Evolutionary conservation across 805 yeast species (phyloP).

Genomic region (Cyberlindnera bimundalis): DNA sequence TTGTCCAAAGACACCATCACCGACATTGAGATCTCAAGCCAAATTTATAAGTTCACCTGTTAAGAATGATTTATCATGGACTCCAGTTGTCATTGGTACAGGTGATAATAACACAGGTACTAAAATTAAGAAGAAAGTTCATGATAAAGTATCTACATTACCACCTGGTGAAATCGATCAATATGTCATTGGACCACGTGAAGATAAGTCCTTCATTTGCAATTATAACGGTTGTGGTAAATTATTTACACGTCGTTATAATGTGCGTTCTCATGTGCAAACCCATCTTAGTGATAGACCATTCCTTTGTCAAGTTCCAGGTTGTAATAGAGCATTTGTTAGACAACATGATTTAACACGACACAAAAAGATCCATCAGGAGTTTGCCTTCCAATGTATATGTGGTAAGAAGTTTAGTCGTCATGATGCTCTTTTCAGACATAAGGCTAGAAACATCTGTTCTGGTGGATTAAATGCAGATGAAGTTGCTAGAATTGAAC

Average conservation of each 20-base stretch:
- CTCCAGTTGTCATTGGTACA: constrained; percentile 23
- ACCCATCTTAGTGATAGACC: constrained; percentile 96
- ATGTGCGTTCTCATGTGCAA: constrained; percentile 92
- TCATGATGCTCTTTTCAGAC: constrained; percentile 83
- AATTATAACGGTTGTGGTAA: constrained; percentile 76
- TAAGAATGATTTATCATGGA: constrained; percentile 22
- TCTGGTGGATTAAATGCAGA: constrained; percentile 53
- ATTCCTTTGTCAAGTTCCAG: constrained; percentile 59
- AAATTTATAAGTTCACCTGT: constrained; percentile 22
- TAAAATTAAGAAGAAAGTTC: constrained; percentile 21
- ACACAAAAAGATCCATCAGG: constrained; percentile 83
- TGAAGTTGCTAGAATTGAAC: constrained; percentile 11
- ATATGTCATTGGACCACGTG: constrained; percentile 78
- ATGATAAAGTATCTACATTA: constrained; percentile 49
- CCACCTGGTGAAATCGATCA: constrained; percentile 90
- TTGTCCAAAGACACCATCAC: constrained; percentile 41
- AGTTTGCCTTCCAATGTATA: constrained; percentile 67
- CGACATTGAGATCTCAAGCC: constrained; percentile 38
- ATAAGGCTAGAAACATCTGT: constrained; percentile 75
- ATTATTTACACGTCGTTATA: constrained; percentile 81
- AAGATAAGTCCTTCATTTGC: constrained; percentile 69
- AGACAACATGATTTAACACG: constrained; percentile 92
- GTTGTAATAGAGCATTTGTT: constrained; percentile 83
- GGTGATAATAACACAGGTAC: constrained; percentile 1
- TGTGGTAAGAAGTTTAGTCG: constrained; percentile 95